Conservation (phyloP, 345 rosid species). For the Eucalyptus regnans region DNA sequence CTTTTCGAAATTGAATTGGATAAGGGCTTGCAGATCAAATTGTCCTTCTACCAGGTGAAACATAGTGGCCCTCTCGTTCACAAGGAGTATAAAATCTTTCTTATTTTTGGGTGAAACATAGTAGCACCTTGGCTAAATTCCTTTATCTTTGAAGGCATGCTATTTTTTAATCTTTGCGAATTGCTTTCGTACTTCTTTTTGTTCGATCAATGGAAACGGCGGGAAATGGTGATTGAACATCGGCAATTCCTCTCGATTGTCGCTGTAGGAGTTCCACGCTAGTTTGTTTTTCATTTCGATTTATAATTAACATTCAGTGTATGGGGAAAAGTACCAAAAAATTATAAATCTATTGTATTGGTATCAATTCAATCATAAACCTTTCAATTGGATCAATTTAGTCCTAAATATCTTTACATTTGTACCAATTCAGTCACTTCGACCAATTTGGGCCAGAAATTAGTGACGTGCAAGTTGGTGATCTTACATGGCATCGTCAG, state of each 20-base stretch:
- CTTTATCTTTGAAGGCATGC: neutral
- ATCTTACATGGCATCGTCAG: too few species aligned
- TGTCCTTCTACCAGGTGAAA: neutral
- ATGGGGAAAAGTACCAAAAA: fast-evolving
- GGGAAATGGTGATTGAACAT: neutral
- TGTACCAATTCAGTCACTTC: fast-evolving
- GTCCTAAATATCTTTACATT: fast-evolving
- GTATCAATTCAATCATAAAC: fast-evolving
- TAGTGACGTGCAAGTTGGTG: fast-evolving
- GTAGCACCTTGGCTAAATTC: neutral
- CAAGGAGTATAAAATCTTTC: too few species aligned
- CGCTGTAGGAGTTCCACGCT: neutral
- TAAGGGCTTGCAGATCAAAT: neutral
- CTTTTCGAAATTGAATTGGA: neutral
- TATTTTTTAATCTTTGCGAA: neutral
- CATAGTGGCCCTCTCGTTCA: neutral
- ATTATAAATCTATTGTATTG: fast-evolving
- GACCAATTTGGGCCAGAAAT: fast-evolving
- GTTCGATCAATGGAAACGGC: neutral
- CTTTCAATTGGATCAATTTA: fast-evolving
- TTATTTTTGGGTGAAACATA: neutral
- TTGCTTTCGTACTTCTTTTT: neutral
- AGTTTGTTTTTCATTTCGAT: neutral
- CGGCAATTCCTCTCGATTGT: neutral
- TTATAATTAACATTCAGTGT: neutral